Evolutionary conservation across 345 rosid species (phyloP).

Genomic region (Eucalyptus victrix): DNA sequence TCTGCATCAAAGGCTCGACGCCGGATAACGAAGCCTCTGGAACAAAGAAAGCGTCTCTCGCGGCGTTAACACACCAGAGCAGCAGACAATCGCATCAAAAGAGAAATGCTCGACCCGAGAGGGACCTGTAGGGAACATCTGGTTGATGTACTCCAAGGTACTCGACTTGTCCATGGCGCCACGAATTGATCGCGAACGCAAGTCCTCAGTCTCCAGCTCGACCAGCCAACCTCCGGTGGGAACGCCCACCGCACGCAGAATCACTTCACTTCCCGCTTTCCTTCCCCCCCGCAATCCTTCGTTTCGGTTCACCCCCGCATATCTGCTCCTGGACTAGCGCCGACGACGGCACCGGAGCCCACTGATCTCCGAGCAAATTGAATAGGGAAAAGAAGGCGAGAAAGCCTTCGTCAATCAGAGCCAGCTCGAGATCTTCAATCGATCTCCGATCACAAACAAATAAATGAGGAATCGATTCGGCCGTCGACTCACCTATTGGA

Average conservation of each 20-base stretch:
- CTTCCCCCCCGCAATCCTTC: not conserved
- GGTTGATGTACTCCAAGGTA: slow-evolving; percentile 93
- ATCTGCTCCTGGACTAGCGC: not conserved
- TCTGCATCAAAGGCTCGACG: slow-evolving; percentile 95
- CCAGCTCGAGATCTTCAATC: not conserved
- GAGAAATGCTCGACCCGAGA: not conserved
- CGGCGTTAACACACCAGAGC: not conserved
- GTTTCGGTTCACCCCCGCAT: not conserved
- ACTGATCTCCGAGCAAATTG: not conserved
- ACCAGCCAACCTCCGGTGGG: not conserved
- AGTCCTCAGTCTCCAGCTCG: not conserved
- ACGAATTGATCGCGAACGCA: not conserved
- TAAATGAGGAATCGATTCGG: not conserved
- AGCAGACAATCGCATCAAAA: not conserved
- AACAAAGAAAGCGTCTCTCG: not conserved
- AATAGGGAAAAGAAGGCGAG: not conserved
- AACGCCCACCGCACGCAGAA: not conserved
- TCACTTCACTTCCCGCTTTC: not conserved
- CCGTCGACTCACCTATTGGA: not conserved
- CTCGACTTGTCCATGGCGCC: slow-evolving; percentile 80
- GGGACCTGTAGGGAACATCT: slow-evolving; percentile 96
- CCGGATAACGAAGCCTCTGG: slow-evolving; percentile 97
- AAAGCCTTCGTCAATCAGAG: not conserved
- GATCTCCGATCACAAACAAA: not conserved
- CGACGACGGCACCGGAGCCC: not conserved